Base-by-base conservation (phyloP, 2,329 filamentous ascomycete genomes). In the Cryphonectria carpinicola region DNA sequence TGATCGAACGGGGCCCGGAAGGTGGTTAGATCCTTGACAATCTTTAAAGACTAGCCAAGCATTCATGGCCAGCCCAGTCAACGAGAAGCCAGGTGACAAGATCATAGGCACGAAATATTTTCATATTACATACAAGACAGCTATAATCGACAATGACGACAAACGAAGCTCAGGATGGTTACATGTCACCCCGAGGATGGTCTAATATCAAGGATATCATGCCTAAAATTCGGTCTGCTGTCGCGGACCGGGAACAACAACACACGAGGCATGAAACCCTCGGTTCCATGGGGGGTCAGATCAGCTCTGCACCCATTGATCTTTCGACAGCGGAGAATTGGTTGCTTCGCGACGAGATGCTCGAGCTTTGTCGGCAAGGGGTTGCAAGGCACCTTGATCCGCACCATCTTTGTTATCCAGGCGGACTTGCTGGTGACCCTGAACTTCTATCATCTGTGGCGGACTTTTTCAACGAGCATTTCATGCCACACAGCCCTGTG, bases 291-390 rank as follows among this genome's bases (percentile, higher is more conserved):
- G 14, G 7, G 14, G 41, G 41, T 11, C 41, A 46, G 14, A 46
- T 46, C 41, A 46, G 41, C 17, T 46, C 41, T 46, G 41, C 41
- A 46, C 41, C 41, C 17, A 46, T 46, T 46, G 62, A 52, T 32
- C 62, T 65, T 25, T n/a, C 62, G 22, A 65, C 62, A 32, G n/a
- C 62, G 7, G 62, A 65, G 28, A 65, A 49, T n/a, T 65, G 62
- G 62, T 14, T 65, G 62, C 32, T 61, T 7, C 58, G 58, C 17
- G 28, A 32, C 32, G 62, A 65, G 32, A 17, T 65, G 22, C 10
- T 49, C 2, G 62, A 65, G 4, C 22, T 65, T 22, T 65, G 62
- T 43, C 43, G 49, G n/a, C 8, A n/a, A 19, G 39, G 39, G 14
- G 41, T 65, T 28, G 41, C 25, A 13, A 25, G 32, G 14, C 39